Evolutionary conservation across 2,329 filamentous ascomycete genomes (phyloP), one percentile per base, ranked within the genome.

Genomic region (Sporothrix schenckii): DNA sequence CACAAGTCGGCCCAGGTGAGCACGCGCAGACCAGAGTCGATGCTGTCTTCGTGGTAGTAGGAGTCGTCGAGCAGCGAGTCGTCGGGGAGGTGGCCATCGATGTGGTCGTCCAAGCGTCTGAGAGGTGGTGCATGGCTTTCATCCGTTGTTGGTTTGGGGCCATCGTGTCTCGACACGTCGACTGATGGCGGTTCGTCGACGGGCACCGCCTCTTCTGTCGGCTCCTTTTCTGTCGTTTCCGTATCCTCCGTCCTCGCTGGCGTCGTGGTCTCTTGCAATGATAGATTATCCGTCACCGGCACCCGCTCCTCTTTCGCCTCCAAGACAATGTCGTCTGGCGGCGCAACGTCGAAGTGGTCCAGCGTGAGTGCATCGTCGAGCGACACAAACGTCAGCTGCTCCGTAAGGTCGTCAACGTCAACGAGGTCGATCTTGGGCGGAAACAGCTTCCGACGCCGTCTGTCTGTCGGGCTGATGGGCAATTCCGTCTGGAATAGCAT

Each of bases 1-100:
- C 87, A 87, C 41, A 90, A 81, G 68, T 89, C 86, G 41, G 82
- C 78, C 88, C 88, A 90, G 0, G 81, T 81, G 53, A 88, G 78
- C 5, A 83, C 75, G 3, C 83, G 81, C 19, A 86, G 77, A 21
- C 72, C 72, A 0, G 58, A 58, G 19, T 75, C 72, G 49, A 74
- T 74, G 56, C 71, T 72, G 68, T 71, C 70, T 10, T 73, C 72
- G 34, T 21, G 58, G 30, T 66, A 60, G 5, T 66, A 66, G 0
- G 52, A 63, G 52, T 73, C 73, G 47, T 61, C 16, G 14, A 72
- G 19, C 6, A 19, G n/a, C 1, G 71, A 68, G 16, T 63, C 68
- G n/a, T 74, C 72, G 19, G 54, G 34, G 34, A 69, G 39, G 19
- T 34, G 27, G 13, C 44, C 47, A 34, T 44, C 50, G 27, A 66